phyloP scores from a whole-genome alignment of 129 eudicot genomes.

The Calendula officinalis region DNA sequence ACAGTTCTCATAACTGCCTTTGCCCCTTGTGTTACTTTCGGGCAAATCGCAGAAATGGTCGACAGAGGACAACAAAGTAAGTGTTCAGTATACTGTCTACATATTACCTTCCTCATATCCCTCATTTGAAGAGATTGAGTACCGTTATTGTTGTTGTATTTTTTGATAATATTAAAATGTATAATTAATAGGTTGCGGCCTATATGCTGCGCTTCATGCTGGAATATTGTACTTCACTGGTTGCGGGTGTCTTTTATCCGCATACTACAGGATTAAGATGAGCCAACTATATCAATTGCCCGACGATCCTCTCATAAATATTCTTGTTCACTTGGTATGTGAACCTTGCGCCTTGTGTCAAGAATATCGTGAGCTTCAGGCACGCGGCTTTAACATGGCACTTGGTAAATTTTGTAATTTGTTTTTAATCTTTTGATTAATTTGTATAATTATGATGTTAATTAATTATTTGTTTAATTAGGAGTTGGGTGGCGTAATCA shows the following conservation, averaged over 20 bases:
- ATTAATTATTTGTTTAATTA: not conserved
- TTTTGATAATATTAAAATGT: not conserved
- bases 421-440: not conserved
- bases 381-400: constrained; percentile 57
- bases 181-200: constrained; percentile 12
- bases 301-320: constrained; percentile 51
- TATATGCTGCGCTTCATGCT: constrained; percentile 21
- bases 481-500: constrained; percentile 37
- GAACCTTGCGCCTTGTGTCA: constrained; percentile 58
- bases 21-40: constrained; percentile 41
- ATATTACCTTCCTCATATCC: no score
- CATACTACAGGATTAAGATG: constrained; percentile 44
- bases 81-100: constrained; percentile 1
- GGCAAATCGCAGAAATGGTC: constrained; percentile 43
- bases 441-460: no score
- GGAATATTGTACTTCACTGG: constrained; percentile 29
- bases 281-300: constrained; percentile 45
- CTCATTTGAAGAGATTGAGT: no score
- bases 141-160: not conserved
- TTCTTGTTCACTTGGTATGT: constrained; percentile 56
- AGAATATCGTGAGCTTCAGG: constrained; percentile 64
- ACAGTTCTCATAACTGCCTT: constrained; percentile 33
- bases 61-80: constrained; percentile 33
- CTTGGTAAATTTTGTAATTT: constrained; percentile 36
- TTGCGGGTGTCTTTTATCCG: constrained; percentile 26